Conservation (phyloP, 805 yeast genomes). For the Phaffomyces opuntiae region DNA sequence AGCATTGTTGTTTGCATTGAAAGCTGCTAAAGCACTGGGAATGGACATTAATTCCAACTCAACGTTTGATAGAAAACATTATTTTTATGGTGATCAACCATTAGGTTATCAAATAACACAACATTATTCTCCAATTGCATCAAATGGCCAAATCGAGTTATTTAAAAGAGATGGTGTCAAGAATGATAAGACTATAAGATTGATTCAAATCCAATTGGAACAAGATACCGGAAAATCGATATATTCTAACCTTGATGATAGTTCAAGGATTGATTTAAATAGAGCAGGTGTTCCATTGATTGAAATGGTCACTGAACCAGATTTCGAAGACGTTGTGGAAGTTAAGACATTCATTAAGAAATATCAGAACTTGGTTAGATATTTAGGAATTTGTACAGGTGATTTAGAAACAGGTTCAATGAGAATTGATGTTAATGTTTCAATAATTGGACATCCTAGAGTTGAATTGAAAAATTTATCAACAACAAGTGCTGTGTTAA, state of each 20-base stretch:
- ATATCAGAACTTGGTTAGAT: slow-evolving; percentile 64
- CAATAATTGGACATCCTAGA: slow-evolving; percentile 62
- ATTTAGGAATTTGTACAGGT: slow-evolving; percentile 72
- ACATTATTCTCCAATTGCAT: slow-evolving; percentile 72
- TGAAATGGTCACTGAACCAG: slow-evolving; percentile 90
- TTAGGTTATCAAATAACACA: slow-evolving; percentile 95
- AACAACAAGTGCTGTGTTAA: slow-evolving; percentile 69
- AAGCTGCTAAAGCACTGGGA: slow-evolving; percentile 64
- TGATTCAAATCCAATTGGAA: slow-evolving; percentile 83
- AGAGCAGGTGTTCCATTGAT: slow-evolving; percentile 81
- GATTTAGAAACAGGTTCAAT: slow-evolving; percentile 93
- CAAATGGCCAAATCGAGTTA: slow-evolving; percentile 51
- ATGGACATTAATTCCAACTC: slow-evolving; percentile 50
- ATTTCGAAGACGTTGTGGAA: slow-evolving; percentile 58
- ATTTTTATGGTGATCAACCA: slow-evolving; percentile 95
- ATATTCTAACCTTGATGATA: slow-evolving; percentile 28
- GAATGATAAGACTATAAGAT: slow-evolving; percentile 41
- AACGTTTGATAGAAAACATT: slow-evolving; percentile 88
- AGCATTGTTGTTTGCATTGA: slow-evolving; percentile 62
- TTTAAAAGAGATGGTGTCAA: slow-evolving; percentile 47
- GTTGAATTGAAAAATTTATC: slow-evolving; percentile 89
- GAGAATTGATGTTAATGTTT: slow-evolving; percentile 91
- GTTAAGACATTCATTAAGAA: slow-evolving; percentile 77
- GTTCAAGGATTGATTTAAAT: slow-evolving; percentile 64
- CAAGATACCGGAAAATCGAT: slow-evolving; percentile 89